phyloP scores from a whole-genome alignment of 108 stramenopile genomes.

The Epithemia pelagica region DNA sequence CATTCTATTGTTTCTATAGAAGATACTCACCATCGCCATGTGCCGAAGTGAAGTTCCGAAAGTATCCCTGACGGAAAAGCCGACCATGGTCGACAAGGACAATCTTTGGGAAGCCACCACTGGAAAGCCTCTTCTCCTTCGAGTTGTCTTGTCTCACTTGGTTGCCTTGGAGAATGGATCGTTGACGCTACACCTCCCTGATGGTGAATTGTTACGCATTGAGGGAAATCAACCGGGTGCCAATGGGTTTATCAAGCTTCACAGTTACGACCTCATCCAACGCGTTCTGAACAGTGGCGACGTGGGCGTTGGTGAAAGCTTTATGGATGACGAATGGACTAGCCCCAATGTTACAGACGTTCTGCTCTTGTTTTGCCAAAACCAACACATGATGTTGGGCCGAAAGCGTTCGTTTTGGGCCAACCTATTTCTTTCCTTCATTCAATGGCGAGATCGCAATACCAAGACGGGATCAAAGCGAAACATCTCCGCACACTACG shows the following conservation, averaged over 20 bases:
- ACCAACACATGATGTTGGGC: background rate
- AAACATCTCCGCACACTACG: constrained; percentile 98
- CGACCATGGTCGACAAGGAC: background rate
- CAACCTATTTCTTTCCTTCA: background rate
- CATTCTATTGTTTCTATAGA: too few species aligned
- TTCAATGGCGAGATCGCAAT: background rate
- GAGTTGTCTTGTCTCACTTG: background rate
- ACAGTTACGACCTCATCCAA: background rate
- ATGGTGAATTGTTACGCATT: background rate
- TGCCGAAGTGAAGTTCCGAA: too few species aligned
- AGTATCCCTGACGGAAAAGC: background rate
- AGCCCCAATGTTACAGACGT: background rate
- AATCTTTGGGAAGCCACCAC: background rate
- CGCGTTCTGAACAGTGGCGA: background rate
- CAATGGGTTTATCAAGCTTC: background rate
- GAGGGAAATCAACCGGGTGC: background rate
- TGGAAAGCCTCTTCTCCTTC: background rate
- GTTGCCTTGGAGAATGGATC: background rate
- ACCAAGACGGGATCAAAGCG: constrained; percentile 27
- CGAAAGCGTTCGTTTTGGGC: background rate
- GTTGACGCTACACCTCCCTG: background rate
- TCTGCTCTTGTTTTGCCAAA: background rate
- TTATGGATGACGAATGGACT: background rate
- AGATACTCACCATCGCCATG: too few species aligned
- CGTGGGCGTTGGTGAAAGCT: background rate